Base-by-base conservation (phyloP, 495 filamentous ascomycete genomes). In the Penicillium alfredii region DNA sequence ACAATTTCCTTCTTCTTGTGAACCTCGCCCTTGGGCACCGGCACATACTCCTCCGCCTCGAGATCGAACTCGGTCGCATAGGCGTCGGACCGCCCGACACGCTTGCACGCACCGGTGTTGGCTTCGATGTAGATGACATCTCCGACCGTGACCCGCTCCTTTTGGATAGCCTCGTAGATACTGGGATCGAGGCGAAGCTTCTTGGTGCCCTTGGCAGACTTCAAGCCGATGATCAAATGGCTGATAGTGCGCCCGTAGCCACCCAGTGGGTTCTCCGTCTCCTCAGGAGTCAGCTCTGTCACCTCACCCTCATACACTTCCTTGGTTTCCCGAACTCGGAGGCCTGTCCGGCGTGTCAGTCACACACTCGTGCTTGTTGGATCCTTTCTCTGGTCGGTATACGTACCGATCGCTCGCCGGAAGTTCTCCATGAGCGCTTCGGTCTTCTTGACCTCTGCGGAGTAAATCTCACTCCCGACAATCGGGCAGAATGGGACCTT, bases 1-100 rank as follows among this genome's bases (percentile, higher is more conserved):
- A 98, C 92, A 38, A 97, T 90, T 66, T 98, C 92, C 71, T 98
- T 98, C 77, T 96, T 95, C 74, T 97, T 98, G 68, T 96, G 92
- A 24, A 98, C 92, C 50, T 98, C 92, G 26, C 92, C 92, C 66
- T 98, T 96, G 12, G 92, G 92, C 40, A 98, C 92, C 4, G 92
- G 92, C 32, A 97, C 92, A 60, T 97, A 97, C 60, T 98, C 92
- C 56, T 97, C 92, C 0, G 92, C 92, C 69, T 97, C 92, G 12
- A 96, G 78, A 67, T 98, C 92, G 59, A 97, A 98, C 54, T 98
- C 92, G 12, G 92, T 97, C 13, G 88, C 87, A 60, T 95, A 97
- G 13, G 92, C 90, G 54, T 97, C 93, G 6, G 85, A 92, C 42
- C 92, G 74, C 11, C 92, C 92, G 6, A 98, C 92, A 47, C 92